Conservation (phyloP, 805 yeast species). For the Lachancea meyersii region DNA sequence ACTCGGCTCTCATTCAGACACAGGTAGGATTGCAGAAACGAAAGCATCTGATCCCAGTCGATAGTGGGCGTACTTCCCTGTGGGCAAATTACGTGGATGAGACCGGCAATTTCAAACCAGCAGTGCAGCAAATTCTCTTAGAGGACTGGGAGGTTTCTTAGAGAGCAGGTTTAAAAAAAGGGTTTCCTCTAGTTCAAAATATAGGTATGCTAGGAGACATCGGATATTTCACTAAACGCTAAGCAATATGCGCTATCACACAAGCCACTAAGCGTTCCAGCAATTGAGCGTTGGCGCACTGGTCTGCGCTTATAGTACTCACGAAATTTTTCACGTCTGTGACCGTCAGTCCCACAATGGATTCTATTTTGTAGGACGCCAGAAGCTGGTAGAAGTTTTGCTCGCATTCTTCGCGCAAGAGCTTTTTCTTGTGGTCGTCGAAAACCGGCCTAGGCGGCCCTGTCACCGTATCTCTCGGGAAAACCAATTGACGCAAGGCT, state of each 20-base stretch:
- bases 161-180: too few species aligned
- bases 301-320: conserved; percentile 34
- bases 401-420: conserved; percentile 18
- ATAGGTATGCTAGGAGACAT: too few species aligned
- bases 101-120: conserved; percentile 23
- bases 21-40: conserved; percentile 28
- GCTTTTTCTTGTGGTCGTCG: conserved; percentile 30
- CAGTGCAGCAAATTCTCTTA: conserved; percentile 17
- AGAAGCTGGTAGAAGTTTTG: conserved; percentile 23
- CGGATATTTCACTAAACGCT: too few species aligned
- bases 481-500: conserved; percentile 35
- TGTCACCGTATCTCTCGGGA: conserved; percentile 45
- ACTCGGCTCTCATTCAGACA: conserved; percentile 33
- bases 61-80: conserved; percentile 12
- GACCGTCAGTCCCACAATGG: conserved; percentile 18
- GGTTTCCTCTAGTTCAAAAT: too few species aligned
- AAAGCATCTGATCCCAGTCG: conserved; percentile 27
- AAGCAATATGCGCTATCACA: conserved; percentile 23
- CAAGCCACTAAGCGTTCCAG: conserved; percentile 40
- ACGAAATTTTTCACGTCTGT: conserved; percentile 22
- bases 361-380: conserved; percentile 13
- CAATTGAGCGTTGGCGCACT: conserved; percentile 39
- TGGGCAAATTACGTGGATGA: conserved; percentile 28
- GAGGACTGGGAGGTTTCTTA: conserved; percentile 17
- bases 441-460: conserved; percentile 45